A percentile compares a stretch with the other conserved stretches of the same genome.
These are phyloP conservation scores for Globisporangium barbulae DNA, from an alignment of 352 stramenopile species.

Conservation along the genomic window DNA sequence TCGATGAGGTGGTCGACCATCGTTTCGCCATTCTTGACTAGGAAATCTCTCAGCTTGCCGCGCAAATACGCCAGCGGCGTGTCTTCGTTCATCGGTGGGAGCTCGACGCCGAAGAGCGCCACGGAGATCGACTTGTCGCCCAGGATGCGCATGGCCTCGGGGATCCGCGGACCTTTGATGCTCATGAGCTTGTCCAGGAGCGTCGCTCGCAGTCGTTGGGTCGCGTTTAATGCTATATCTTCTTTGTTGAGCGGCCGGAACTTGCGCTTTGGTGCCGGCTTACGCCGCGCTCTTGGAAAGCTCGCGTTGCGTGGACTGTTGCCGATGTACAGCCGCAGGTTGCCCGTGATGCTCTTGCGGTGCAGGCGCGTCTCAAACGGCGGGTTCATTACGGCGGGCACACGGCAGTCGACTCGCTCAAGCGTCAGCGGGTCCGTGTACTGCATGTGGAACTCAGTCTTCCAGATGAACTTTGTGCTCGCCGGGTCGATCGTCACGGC, in stretches of 20 bases:
- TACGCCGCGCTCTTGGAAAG: slow-evolving; percentile 22
- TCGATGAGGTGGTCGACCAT: slow-evolving; percentile 67
- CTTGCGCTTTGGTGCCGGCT: slow-evolving; percentile 8
- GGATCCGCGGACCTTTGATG: slow-evolving; percentile 51
- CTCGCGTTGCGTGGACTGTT: slow-evolving; percentile 65
- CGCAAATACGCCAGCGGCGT: slow-evolving; percentile 59
- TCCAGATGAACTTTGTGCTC: slow-evolving; percentile 21
- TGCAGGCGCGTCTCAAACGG: slow-evolving; percentile 24
- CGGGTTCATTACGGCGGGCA: slow-evolving; percentile 22
- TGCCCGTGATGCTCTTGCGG: slow-evolving; percentile 45
- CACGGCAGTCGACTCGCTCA: slow-evolving; percentile 39
- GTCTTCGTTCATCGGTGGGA: slow-evolving; percentile 63
- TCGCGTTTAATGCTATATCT: slow-evolving; percentile 27
- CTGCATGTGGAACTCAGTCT: slow-evolving; percentile 49
- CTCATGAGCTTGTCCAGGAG: slow-evolving; percentile 57
- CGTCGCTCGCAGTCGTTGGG: slow-evolving; percentile 38
- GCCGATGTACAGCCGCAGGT: slow-evolving; percentile 54
- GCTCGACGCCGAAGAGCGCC: slow-evolving; percentile 44
- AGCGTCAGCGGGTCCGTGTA: slow-evolving; percentile 49
- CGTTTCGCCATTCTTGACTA: slow-evolving; percentile 41
- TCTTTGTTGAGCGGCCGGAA: slow-evolving; percentile 21
- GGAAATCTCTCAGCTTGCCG: slow-evolving; percentile 49
- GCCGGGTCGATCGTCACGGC: slow-evolving; percentile 50
- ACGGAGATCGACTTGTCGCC: slow-evolving; percentile 48
- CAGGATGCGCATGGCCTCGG: slow-evolving; percentile 54